Base-by-base conservation (phyloP, 768 basidiomycete species). In the Pulveroboletus sp. region DNA sequence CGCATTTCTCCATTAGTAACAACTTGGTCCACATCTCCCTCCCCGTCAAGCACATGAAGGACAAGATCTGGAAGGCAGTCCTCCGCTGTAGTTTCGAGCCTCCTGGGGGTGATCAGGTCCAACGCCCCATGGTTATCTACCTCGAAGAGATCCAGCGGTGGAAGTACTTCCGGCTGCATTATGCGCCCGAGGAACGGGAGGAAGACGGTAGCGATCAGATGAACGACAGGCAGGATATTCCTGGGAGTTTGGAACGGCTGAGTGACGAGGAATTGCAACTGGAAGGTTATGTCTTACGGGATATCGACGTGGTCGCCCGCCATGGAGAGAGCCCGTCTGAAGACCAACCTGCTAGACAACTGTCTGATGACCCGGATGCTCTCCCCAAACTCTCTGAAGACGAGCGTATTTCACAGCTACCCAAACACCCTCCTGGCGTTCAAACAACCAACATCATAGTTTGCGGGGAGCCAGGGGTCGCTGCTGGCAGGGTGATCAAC, bases 401-500 rank as follows among this genome's bases (percentile, higher is more conserved):
- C 6, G 47, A 64, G 1, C 62, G 61, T 16, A 46, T 62, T 32
- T 51, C 48, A 10, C 36, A 24, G 14, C 47, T 62, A 13, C 60
- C 51, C 8, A 50, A 38, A 14, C 60, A 65, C 40, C 58, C 53
- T 9, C 63, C 47, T 1, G 52, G 57, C 3, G 31, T 42, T 9
- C 55, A 56, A 36, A 60, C 66, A 1, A 64, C 46, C 40, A 76
- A 75, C 45, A 55, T 76, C 37, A 56, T 76, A n/a, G 32, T 77
- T 16, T 75, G 76, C 39, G 74, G 76, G 7, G 69, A 74, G 43
- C 63, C 68, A 2, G 74, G 75, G n/a, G 48, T 55, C n/a, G 65
- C 56, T 14, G 57, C 59, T 10, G 58, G 60, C 10, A 46, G 58
- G 12, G 61, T 65, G n/a, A 42, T 67, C 49, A 67, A 67, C 44